Evolutionary conservation across 2,329 filamentous ascomycete species (phyloP), one percentile per base, ranked within the genome.

Genomic region (Penicillium sp.): DNA sequence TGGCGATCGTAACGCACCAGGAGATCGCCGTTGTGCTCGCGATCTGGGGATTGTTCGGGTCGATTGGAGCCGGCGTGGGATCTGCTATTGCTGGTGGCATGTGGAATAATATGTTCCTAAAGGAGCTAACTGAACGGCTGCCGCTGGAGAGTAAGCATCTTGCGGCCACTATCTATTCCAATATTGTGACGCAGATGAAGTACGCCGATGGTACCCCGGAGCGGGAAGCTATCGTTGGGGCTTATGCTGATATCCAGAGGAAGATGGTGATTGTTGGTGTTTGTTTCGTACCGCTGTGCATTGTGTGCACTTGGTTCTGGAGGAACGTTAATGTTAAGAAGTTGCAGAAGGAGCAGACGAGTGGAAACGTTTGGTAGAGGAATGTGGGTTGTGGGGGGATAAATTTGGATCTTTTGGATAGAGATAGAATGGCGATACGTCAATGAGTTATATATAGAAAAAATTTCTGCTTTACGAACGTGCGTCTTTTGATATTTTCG

Each of bases 171-270:
- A 53, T 53, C 13, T 53, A 39, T 19, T 44, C 39, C 4, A 41
- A 13, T 8, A 35, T 59, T 44, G 56, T 49, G 33, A 44, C 31
- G 17, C 52, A 56, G 35, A 45, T 59, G 41, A 39, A 38, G 21
- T 78, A 75, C 53, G 58, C 67, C 0, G 57, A 72, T 15, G 70
- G 73, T 4, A 72, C 59, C 6, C 61, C 68, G 0, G 69, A 65
- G 21, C 63, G 76, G 15, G 52, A 65, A 17, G 76, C 67, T 2
- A 76, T 77, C 44, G 67, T 73, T 28, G 48, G 65, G 41, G 61
- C 75, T 0, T 79, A 79, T 50, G 74, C 68, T 1, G 70, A 73
- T 33, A 68, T 72, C 4, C 75, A 79, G 64, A 67, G 60, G 31
- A 55, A 61, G n/a, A 67, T 74, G 66, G 57, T 73, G 28, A 69